Conservation (phyloP, 805 yeast genomes). For the Candida mattraensis region DNA sequence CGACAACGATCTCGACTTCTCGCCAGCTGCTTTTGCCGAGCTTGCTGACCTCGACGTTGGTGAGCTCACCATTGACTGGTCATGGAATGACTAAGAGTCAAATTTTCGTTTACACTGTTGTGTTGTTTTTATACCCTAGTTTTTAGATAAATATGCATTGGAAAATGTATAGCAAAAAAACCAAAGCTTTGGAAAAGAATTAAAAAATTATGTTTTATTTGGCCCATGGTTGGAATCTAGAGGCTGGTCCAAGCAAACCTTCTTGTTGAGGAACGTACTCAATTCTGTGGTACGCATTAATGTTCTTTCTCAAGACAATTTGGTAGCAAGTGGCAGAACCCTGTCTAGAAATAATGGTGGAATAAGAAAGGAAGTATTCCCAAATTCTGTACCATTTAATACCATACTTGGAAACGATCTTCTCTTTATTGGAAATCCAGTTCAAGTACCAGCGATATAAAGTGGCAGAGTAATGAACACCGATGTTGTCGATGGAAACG, state of each 20-base stretch:
- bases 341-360: slow-evolving; percentile 86
- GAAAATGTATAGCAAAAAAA: too few species aligned
- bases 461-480: slow-evolving; percentile 90
- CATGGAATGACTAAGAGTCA: slow-evolving; percentile 31
- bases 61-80: slow-evolving; percentile 48
- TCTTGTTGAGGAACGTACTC: slow-evolving; percentile 77
- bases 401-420: slow-evolving; percentile 78
- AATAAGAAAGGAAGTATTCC: slow-evolving; percentile 84
- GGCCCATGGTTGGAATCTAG: slow-evolving; percentile 59
- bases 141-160: not conserved
- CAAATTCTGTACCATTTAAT: slow-evolving; percentile 89
- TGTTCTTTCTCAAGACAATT: slow-evolving; percentile 85
- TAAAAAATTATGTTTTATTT: slow-evolving; percentile 28
- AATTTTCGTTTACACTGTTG: not conserved
- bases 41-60: slow-evolving; percentile 49
- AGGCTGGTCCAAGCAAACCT: slow-evolving; percentile 63
- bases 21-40: slow-evolving; percentile 50
- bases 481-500: slow-evolving; percentile 80
- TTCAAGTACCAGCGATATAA: slow-evolving; percentile 93
- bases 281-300: slow-evolving; percentile 80
- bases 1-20: slow-evolving; percentile 48
- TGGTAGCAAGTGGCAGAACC: slow-evolving; percentile 93
- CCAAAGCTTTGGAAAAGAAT: too few species aligned
- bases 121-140: not conserved
- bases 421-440: slow-evolving; percentile 83